Conservation (phyloP, 1,284 basidiomycete species). For the Rhodotorula sp. region DNA sequence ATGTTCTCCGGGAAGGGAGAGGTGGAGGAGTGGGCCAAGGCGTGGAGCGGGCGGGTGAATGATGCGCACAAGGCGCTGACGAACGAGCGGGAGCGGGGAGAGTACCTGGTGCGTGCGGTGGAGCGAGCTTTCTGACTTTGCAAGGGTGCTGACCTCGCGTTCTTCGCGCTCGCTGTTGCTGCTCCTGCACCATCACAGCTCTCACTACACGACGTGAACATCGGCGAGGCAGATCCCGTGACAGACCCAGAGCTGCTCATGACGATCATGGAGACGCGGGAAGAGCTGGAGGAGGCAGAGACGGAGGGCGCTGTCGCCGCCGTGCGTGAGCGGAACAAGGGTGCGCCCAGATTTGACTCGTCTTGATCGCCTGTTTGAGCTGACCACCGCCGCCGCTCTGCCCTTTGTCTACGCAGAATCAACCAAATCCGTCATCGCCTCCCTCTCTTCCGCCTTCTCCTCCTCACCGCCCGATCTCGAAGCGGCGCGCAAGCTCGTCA, state of each 20-base stretch:
- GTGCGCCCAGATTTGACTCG: conserved; percentile 53
- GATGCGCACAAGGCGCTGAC: conserved; percentile 60
- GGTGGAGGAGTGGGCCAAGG: conserved; percentile 60
- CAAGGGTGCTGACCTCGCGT: not conserved
- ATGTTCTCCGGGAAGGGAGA: conserved; percentile 65
- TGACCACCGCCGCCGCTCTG: not conserved
- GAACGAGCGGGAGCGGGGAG: conserved; percentile 24
- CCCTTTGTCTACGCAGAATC: conserved; percentile 52
- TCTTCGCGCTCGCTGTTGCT: not conserved
- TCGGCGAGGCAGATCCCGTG: conserved; percentile 71
- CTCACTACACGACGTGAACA: conserved; percentile 59
- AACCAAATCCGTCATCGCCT: conserved; percentile 54
- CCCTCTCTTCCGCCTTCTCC: conserved; percentile 59
- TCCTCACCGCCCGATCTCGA: conserved; percentile 60
- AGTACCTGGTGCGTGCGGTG: conserved; percentile 30
- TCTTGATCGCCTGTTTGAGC: not conserved
- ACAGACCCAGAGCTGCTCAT: conserved; percentile 71
- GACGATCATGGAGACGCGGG: conserved; percentile 77
- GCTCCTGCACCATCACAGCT: conserved; percentile 52
- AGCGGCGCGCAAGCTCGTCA: conserved; percentile 57
- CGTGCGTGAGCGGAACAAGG: conserved; percentile 61
- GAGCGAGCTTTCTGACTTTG: not conserved
- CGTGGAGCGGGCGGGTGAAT: conserved; percentile 68
- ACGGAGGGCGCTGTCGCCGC: conserved; percentile 57
- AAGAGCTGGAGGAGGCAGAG: conserved; percentile 69